phyloP scores from a whole-genome alignment of 169 alveolate genomes.

The Eimeria acervulina region DNA sequence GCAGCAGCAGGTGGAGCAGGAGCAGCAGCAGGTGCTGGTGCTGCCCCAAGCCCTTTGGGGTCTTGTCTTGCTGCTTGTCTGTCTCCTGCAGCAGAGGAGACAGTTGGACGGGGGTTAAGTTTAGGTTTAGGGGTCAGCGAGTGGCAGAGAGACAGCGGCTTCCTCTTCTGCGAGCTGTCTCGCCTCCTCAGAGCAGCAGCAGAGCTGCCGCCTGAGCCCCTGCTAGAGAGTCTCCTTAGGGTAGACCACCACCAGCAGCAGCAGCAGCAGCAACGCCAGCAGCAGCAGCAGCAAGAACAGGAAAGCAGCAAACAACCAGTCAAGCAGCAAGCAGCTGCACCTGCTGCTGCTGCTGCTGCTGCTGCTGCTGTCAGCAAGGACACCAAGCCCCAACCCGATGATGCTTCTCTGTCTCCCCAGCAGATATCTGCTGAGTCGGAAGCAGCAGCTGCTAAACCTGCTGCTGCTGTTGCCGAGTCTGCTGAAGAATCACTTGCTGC shows the following conservation, averaged over 20 bases:
- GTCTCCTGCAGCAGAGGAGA: not conserved
- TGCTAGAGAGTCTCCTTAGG: constrained; percentile 7
- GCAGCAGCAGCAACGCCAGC: not conserved
- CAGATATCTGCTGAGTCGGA: not conserved
- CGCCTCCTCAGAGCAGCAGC: not conserved
- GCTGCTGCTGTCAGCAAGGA: not conserved
- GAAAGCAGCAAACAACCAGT: not conserved
- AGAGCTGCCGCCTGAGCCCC: constrained; percentile 1
- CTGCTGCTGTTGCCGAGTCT: constrained; percentile 20
- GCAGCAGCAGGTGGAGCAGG: not conserved
- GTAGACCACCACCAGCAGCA: constrained; percentile 25
- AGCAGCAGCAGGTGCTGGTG: too few species aligned
- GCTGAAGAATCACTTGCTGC: not conserved
- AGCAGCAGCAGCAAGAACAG: constrained; percentile 43
- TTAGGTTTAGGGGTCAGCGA: constrained; percentile 1
- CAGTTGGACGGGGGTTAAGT: not conserved
- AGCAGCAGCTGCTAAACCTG: constrained; percentile 5
- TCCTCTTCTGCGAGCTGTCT: constrained; percentile 7
- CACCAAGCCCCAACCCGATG: not conserved
- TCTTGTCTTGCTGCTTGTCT: constrained; percentile 45
- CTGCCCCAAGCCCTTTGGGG: not conserved
- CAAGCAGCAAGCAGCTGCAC: constrained; percentile 11
- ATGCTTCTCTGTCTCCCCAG: not conserved
- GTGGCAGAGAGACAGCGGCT: constrained; percentile 10
- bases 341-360: constrained; percentile 57